Base-by-base conservation (phyloP, 345 rosid genomes). In the Linum trigynum region DNA sequence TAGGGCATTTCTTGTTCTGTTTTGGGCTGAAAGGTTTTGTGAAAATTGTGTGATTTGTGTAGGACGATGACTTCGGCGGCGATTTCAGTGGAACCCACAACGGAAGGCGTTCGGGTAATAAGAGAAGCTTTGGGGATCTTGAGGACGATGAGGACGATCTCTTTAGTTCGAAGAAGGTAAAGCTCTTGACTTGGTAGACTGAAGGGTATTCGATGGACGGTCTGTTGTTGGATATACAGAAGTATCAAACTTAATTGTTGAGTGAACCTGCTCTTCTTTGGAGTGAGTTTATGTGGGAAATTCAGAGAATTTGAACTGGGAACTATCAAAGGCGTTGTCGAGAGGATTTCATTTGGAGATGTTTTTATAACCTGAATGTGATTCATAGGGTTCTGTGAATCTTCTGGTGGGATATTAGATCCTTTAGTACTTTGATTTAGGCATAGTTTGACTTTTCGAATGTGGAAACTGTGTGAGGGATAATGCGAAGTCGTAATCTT, bases 61-160 rank as follows among this genome's bases (percentile, higher is more conserved):
- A 90, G 80, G 98, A 92, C 63, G 98, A 92, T 75, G 97, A 86
- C 78, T 92, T 92, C 66, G 98, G 94, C 3, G 92, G 95, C 14
- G 97, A 90, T 70, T 84, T 79, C 70, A 58, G 86, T 2, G 86
- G 82, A 38, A 67, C 68, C 55, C 81, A 82, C 64, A 76, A 69
- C 53, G 16, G 73, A 10, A 74, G 79, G 66, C 78, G 75, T 73
- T 23, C 32, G 32, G 96, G 88, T 66, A 75, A 17, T 67, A 90
- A 86, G 84, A 85, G 96, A 81, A 80, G 83, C 70, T 94, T 85
- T 65, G 91, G 81, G 61, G 99, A 90, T 58, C 74, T 88, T 37
- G 99, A 88, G 67, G 96, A 90, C 64, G 99, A 94, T 3, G 99
- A 90, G 64, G 99, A 90, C 61, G 97, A 88, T 59, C 76, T 90